Evolutionary conservation across 305 asterid genomes (phyloP), one percentile per base, ranked within the genome.

Genomic region (Stenogyne calaminthoides): DNA sequence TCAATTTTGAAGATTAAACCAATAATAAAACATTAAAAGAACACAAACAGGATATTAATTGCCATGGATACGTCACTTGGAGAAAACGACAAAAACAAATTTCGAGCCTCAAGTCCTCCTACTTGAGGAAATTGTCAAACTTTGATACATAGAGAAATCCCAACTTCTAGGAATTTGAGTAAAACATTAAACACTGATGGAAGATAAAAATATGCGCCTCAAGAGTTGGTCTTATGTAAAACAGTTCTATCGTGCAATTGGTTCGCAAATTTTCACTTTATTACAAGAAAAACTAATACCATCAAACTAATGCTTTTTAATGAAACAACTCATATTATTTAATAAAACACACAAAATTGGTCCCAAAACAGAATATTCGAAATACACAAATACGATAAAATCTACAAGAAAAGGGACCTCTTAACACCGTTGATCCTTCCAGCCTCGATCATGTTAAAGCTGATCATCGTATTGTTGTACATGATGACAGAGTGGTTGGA

Each of bases 391-490:
- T 15, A 78, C 12, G 36, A 73, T n/a, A 76, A 49, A 66, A 71
- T 74, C 40, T 52, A 9, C 15, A 49, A 74, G 63, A 62, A 63
- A 44, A 22, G 80, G 22, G 27, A 91, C 97, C 98, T 90, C 86
- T 88, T 87, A 19, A 90, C 84, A 44, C 91, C 86, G 69, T 82
- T 92, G 40, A 90, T 92, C 71, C 98, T 80, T 54, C 88, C 86
- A 51, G 98, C 98, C 81, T 92, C 98, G 52, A 92, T 88, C 98
- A 92, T 92, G 80, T 92, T 92, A 73, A 92, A 90, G 83, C 97
- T 92, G 80, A 92, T 92, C 98, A 88, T 90, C 0, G 97, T 90
- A 76, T 92, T 90, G 82, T 92, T 92, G 68, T 92, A 92, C 97
- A 92, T 90, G 67, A 92, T 92, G 72, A 92, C 97, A 0, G 97